Percentiles rank a stretch among this genome's conserved stretches.
Evolutionary conservation across 2,329 filamentous ascomycete genomes (phyloP).

Genomic region (Fusarium begoniae): DNA sequence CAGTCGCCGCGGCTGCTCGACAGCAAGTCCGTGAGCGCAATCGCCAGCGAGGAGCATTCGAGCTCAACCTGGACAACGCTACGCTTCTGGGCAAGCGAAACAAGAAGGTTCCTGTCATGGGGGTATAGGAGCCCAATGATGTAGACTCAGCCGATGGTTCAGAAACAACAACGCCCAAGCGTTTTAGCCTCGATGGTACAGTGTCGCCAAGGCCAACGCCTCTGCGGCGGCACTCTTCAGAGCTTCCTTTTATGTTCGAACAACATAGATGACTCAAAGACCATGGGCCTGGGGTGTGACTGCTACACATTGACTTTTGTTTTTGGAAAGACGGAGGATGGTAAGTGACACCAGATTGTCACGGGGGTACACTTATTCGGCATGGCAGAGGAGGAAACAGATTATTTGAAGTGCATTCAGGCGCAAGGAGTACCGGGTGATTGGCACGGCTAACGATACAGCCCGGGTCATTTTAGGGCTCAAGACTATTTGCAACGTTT

Average conservation of each 20-base stretch:
- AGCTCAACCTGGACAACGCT: conserved; percentile 89
- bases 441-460: conserved; percentile 12
- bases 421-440: conserved; percentile 42
- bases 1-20: conserved; percentile 84
- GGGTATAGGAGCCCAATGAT: conserved; percentile 44
- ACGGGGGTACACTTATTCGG: neutral
- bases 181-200: conserved; percentile 23
- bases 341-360: neutral
- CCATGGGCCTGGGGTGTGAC: neutral
- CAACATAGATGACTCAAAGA: conserved; percentile 13
- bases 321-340: conserved; percentile 18
- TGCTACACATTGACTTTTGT: conserved; percentile 9
- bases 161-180: conserved; percentile 2
- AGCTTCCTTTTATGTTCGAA: conserved; percentile 29
- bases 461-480: conserved; percentile 20
- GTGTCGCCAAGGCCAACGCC: conserved; percentile 12
- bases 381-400: conserved; percentile 6
- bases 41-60: conserved; percentile 82
- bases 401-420: conserved; percentile 32
- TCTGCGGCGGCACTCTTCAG: conserved; percentile 23
- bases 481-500: conserved; percentile 30
- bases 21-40: conserved; percentile 76
- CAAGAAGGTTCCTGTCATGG: conserved; percentile 61
- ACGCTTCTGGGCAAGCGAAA: conserved; percentile 81
- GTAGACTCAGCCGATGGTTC: neutral